Base-by-base conservation (phyloP, 2,329 filamentous ascomycete species). In the Botrytis byssoidea region DNA sequence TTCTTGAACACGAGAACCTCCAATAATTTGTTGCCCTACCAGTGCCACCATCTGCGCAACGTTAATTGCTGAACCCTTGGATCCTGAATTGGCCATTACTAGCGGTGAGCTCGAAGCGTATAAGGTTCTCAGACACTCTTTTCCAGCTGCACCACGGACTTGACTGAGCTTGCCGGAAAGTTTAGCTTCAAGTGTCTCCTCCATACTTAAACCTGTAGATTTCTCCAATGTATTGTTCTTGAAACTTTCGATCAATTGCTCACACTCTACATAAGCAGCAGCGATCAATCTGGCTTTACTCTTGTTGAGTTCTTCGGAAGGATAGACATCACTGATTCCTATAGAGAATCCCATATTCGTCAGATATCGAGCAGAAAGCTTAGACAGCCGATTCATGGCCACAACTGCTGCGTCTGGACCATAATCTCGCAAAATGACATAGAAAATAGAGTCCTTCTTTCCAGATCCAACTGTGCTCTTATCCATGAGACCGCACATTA, bases 31-130 rank as follows among this genome's bases (percentile, higher is more conserved):
- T 83, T 99, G 96, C 69, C 96, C 96, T 81, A 99, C 96, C 74
- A 95, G 91, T 73, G 96, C 95, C 81, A 98, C 93, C 96, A 99
- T 99, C 85, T 99, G 96, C 14, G 96, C 96, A 48, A 99, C 96
- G 86, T 99, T 99, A 86, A 99, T 97, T 79, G 93, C 92, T 8
- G 94, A 97, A 81, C 96, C 96, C 83, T 99, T 99, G 71, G 95
- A 98, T 67, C 96, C 96, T 20, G 94, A 98, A 75, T 93, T 96
- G 75, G 96, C 96, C 96, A 99, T 99, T 84, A 97, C 92, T 76
- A 98, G 86, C 9, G 96, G 95, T 0, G 96, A 91, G 79, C 99
- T 99, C 84, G 94, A 94, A 76, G 90, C 92, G 84, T 94, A 98
- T 51, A 99, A 86, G 70, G 95, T 94, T 44, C 91, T 89, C 79